Conservation (phyloP, 371 early-diverging fungal species). For the Circinella umbellata region DNA sequence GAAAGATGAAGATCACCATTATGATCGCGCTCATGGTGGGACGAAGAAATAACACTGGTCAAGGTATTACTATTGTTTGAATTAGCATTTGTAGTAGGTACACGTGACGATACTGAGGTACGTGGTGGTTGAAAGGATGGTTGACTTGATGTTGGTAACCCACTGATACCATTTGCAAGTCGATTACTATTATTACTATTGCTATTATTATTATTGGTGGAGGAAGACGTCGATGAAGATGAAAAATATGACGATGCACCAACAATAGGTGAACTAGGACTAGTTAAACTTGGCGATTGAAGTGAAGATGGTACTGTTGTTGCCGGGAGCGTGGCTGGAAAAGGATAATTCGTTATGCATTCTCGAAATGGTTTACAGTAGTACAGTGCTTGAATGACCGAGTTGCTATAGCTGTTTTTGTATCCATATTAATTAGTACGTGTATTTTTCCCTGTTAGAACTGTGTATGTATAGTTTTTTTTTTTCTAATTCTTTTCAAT, state of each 20-base stretch:
- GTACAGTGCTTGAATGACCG: slow-evolving; percentile 95
- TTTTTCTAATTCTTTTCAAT: too few species aligned
- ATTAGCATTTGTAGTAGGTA: neutral
- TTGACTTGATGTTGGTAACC: slow-evolving; percentile 24
- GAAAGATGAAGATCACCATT: slow-evolving; percentile 47
- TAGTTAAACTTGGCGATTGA: slow-evolving; percentile 30
- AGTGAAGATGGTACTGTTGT: slow-evolving; percentile 11
- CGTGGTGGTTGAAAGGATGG: slow-evolving; percentile 20
- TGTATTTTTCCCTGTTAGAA: too few species aligned
- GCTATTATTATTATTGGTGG: slow-evolving; percentile 13
- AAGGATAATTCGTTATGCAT: slow-evolving; percentile 79
- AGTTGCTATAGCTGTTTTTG: slow-evolving; percentile 88
- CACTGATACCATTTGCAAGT: slow-evolving; percentile 14
- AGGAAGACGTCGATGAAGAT: slow-evolving; percentile 31
- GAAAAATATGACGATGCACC: slow-evolving; percentile 18
- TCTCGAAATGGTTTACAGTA: slow-evolving; percentile 95
- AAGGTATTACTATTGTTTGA: neutral
- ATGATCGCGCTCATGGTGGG: slow-evolving; percentile 38
- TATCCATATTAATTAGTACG: neutral
- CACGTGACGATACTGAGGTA: slow-evolving; percentile 13
- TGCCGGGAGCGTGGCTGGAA: slow-evolving; percentile 30
- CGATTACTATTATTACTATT: slow-evolving; percentile 9
- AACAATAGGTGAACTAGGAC: slow-evolving; percentile 22
- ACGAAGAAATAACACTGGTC: slow-evolving; percentile 13
- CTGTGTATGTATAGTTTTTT: too few species aligned